phyloP scores from a whole-genome alignment of 2,329 filamentous ascomycete genomes.

The Venturia aucupariae region DNA sequence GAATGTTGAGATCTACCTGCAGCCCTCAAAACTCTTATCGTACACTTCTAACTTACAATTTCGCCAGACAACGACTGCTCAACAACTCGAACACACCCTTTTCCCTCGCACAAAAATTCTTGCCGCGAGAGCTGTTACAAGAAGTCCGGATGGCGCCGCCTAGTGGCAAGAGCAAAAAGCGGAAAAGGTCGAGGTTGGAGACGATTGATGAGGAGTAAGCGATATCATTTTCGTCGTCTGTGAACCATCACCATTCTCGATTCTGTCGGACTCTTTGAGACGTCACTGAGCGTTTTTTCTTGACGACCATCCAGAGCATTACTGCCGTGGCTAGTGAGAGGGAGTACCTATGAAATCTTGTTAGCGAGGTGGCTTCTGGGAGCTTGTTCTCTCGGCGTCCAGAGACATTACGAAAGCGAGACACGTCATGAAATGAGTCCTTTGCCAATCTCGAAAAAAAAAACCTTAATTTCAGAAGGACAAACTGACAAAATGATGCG shows the following conservation, averaged over 20 bases:
- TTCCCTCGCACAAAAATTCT: conserved; percentile 71
- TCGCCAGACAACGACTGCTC: conserved; percentile 64
- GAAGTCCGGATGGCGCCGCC: conserved; percentile 64
- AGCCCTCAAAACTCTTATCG: not conserved
- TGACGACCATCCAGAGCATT: conserved; percentile 94
- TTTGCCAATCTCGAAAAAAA: not conserved
- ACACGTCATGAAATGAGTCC: not conserved
- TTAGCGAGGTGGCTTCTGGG: not conserved
- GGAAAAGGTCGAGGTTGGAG: conserved; percentile 34
- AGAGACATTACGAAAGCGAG: not conserved
- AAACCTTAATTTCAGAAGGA: not conserved
- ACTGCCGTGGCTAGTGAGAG: conserved; percentile 75
- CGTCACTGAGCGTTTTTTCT: conserved; percentile 69
- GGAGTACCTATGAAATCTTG: conserved; percentile 60
- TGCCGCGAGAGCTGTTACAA: conserved; percentile 75
- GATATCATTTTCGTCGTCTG: not conserved
- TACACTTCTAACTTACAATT: conserved; percentile 25
- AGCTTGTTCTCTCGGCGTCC: not conserved
- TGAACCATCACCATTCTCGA: conserved; percentile 55
- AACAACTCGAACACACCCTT: conserved; percentile 66
- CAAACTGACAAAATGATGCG: conserved; percentile 1
- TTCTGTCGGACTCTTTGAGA: conserved; percentile 67
- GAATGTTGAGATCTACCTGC: too few relatives aligned
- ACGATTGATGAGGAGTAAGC: conserved; percentile 36
- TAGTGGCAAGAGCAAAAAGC: conserved; percentile 37